A percentile compares a stretch with the other conserved stretches of the same genome.
Conservation (phyloP, 345 rosid species). For the Balakata baccata region DNA sequence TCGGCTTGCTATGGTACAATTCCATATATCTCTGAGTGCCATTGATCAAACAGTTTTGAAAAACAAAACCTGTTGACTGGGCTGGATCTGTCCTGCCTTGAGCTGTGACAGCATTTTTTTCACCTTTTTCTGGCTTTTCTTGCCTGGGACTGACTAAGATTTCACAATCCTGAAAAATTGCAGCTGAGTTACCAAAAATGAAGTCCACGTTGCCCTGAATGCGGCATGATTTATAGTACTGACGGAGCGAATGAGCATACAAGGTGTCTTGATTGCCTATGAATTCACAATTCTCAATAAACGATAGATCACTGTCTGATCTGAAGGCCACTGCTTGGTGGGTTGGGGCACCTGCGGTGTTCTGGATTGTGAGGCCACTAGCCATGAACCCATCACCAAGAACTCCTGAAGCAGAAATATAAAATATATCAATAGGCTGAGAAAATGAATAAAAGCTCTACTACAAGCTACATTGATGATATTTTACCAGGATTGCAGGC, state of each 20-base stretch:
- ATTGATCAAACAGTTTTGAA: constrained; percentile 63
- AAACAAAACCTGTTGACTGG: constrained; percentile 67
- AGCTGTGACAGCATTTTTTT: constrained; percentile 70
- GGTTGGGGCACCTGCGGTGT: constrained; percentile 79
- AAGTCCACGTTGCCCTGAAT: constrained; percentile 91
- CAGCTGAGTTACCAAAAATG: constrained; percentile 84
- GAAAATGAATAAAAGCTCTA: background rate
- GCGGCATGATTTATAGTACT: constrained; percentile 69
- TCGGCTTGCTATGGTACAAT: constrained; percentile 51
- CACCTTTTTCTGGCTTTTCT: constrained; percentile 66
- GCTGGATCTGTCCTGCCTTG: constrained; percentile 89
- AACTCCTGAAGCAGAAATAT: constrained; percentile 47
- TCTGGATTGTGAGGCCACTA: constrained; percentile 65
- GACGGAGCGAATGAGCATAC: constrained; percentile 82
- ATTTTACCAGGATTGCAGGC: background rate
- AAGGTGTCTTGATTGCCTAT: constrained; percentile 90
- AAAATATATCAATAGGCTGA: background rate
- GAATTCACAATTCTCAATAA: constrained; percentile 78
- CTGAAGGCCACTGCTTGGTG: constrained; percentile 94
- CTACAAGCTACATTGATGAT: background rate
- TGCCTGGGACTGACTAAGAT: constrained; percentile 66
- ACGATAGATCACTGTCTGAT: constrained; percentile 76
- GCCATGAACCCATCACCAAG: constrained; percentile 97
- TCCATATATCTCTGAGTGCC: constrained; percentile 79
- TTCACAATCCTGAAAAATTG: constrained; percentile 67